Base-by-base conservation (phyloP, 176 grass and related monocot species). In the Oropetium thomaeum region DNA sequence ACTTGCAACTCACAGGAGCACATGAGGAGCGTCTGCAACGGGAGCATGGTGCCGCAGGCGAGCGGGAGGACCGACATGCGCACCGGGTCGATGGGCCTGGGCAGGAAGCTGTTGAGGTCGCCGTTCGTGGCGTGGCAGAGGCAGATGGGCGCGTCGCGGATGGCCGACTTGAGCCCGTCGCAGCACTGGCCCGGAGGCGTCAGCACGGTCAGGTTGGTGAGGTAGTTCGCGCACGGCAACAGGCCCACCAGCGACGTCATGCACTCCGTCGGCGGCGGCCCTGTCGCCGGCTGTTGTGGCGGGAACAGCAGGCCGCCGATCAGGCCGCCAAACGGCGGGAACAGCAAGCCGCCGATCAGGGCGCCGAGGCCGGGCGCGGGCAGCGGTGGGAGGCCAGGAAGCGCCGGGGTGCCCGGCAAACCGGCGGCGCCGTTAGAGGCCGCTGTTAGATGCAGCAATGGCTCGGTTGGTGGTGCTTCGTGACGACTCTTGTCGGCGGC, bases 91-190 rank as follows among this genome's bases (percentile, higher is more conserved):
- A 53, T 25, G 34, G 47, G 44, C 44, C 1, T n/a, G 32, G 61
- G 47, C 69, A 53, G 10, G 16, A 52, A 53, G 14, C 33, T 7
- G 35, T 29, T 57, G 29, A 71, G n/a, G 69, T 7, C 1, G 10
- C 69, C 69, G 19, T 71, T 71, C 47, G 35, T 14, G 69, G 45
- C 69, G 69, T 71, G 47, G 69, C 69, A 71, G 4, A 71, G 30
- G 47, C 69, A 53, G 69, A 71, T 53, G 45, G 69, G 69, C 45
- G 69, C 69, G 47, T 71, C 69, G 1, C 69, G 22, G 69, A 71
- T n/a, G 20, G 53, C 5, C 19, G 10, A 3, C 47, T 37, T 53
- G 47, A 71, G 29, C 29, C 69, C 47, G 69, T 71, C 69, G 69
- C 69, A 53, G 69, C 69, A 53, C 45, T 34, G 45, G 31, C 69